Base-by-base conservation (phyloP, 2,329 filamentous ascomycete genomes). In the Colletotrichum lini region DNA sequence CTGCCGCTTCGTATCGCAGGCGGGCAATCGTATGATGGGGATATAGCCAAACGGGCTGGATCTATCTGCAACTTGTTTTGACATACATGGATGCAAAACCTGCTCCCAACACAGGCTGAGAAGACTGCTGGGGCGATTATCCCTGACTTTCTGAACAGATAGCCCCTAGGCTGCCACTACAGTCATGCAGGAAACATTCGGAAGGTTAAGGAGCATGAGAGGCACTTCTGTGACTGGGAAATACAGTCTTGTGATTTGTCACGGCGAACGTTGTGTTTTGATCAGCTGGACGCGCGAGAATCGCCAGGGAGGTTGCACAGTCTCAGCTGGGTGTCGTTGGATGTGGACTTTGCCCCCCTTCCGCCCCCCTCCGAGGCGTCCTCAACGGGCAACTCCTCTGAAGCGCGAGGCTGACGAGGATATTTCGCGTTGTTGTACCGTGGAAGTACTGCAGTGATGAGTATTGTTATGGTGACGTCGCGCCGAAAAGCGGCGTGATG, bases 241-340 rank as follows among this genome's bases (percentile, higher is more conserved):
- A 64, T 64, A 21, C 40, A n/a, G 54, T 38, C 40, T 47, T 30
- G 12, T 72, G 69, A 72, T 72, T 72, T 63, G 69, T 21, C 58
- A 44, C 16, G 45, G 35, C 26, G 21, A 30, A 13, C 54, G 65
- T 64, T 49, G 45, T 69, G 45, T 56, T 64, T 59, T 60, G 69
- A 54, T 72, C 69, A 72, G 65, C 69, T 72, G 69, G 69, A 63
- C 65, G 30, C 26, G 42, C 38, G 16, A 44, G 21, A 38, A 50
- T 63, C 30, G 13, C 61, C 52, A 21, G 40, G 21, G 40, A 64
- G 65, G 69, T 64, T 35, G 69, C 45, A 72, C 59, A 64, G 65
- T 72, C 44, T 72, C 69, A 69, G 65, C 45, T 69, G 47, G 69
- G 65, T 72, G n/a, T 54, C 59, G 58, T 69, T 59, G 44, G 8